Conservation (phyloP, 148 eudicot species). For the Chenopodium album region DNA sequence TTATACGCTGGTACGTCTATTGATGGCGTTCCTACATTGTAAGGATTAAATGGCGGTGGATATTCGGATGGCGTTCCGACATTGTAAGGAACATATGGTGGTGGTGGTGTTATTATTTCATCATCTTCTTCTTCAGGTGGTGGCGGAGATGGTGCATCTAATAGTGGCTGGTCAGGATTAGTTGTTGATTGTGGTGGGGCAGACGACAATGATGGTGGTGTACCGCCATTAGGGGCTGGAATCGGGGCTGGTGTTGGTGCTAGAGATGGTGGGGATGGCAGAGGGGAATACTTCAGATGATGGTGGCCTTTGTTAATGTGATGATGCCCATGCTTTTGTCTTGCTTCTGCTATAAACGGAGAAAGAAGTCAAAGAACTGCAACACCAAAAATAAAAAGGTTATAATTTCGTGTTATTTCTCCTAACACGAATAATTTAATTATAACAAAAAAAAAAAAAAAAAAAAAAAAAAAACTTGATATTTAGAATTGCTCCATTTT, state of each 20-base stretch:
- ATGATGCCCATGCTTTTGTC: background rate
- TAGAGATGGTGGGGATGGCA: background rate
- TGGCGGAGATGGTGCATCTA: background rate
- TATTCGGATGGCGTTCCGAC: no score
- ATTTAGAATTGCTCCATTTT: no score
- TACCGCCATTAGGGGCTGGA: background rate
- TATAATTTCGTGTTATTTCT: no score
- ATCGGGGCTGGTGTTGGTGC: background rate
- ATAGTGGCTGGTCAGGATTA: background rate
- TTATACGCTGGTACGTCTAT: conserved; percentile 11
- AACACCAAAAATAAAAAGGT: no score
- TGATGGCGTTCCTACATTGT: background rate
- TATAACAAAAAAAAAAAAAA: no score
- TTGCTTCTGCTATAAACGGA: background rate
- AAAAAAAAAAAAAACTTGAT: no score
- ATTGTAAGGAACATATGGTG: background rate
- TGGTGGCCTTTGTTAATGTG: background rate
- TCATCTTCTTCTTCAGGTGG: background rate
- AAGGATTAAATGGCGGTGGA: no score
- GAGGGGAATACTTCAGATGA: background rate
- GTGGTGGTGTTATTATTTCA: background rate
- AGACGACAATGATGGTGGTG: background rate
- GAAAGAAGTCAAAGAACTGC: no score
- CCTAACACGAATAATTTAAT: no score
- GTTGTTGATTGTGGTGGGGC: background rate